These are phyloP conservation scores for Geotrichum cucujoidarum DNA, from an alignment of 1,139 yeast species.

Conservation along the genomic window DNA sequence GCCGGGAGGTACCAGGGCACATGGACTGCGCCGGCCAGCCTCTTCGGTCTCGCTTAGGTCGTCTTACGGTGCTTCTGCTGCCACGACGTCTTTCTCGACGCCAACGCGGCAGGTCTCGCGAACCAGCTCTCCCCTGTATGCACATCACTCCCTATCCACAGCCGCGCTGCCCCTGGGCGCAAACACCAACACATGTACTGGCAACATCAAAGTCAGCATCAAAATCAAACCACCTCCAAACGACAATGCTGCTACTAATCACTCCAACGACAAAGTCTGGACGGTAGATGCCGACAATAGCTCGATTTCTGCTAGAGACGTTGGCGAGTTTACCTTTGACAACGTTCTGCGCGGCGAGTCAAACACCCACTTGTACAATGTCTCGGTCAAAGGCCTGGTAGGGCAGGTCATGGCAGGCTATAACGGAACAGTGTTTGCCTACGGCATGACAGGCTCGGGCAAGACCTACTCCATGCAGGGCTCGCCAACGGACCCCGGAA, in stretches of 20 bases:
- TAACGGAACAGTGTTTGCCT: conserved; percentile 87
- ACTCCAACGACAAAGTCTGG: conserved; percentile 25
- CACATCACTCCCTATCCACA: conserved; percentile 5
- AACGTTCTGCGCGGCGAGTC: conserved; percentile 56
- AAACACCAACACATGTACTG: conserved; percentile 26
- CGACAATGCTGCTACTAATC: conserved; percentile 4
- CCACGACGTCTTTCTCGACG: too few relatives aligned
- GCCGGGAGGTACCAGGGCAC: too few relatives aligned
- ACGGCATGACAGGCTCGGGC: conserved; percentile 96
- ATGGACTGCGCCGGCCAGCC: conserved; percentile 31
- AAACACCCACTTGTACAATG: conserved; percentile 58
- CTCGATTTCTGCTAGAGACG: conserved; percentile 30
- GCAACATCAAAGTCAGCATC: conserved; percentile 37
- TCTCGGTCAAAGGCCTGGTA: conserved; percentile 59
- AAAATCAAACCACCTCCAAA: conserved; percentile 34
- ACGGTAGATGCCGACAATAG: conserved; percentile 25
- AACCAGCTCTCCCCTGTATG: conserved; percentile 11
- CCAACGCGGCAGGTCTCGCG: conserved; percentile 23
- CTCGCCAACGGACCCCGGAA: conserved; percentile 59
- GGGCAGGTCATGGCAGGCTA: conserved; percentile 68
- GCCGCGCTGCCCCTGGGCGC: background rate
- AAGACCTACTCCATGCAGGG: conserved; percentile 92
- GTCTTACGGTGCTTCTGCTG: too few relatives aligned
- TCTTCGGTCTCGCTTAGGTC: conserved; percentile 31
- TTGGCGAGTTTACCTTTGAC: conserved; percentile 64